A percentile compares a stretch with the other conserved stretches of the same genome.
phyloP scores from a whole-genome alignment of 768 basidiomycete genomes.

The Suillus fuscotomentosus region DNA sequence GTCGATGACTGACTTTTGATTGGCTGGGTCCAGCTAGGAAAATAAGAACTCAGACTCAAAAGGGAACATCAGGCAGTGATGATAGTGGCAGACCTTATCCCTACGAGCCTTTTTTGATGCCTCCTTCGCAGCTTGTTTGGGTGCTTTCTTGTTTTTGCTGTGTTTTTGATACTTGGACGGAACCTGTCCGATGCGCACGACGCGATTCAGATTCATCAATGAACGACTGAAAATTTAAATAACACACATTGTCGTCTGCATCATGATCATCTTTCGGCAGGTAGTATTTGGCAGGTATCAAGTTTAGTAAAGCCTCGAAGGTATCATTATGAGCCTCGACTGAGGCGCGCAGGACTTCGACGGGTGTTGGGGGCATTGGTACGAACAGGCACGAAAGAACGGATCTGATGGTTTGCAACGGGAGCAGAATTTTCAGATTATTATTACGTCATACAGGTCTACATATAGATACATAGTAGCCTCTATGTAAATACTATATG shows the following conservation, averaged over 20 bases:
- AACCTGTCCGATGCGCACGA: background rate
- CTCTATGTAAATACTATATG: background rate
- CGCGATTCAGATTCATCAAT: background rate
- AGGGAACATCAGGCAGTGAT: background rate
- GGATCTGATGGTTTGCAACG: background rate
- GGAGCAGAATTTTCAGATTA: background rate
- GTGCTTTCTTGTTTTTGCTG: constrained; percentile 80
- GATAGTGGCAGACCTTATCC: constrained; percentile 59
- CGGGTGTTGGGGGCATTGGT: constrained; percentile 47
- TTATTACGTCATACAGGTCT: background rate
- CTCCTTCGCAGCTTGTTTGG: constrained; percentile 87
- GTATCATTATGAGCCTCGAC: constrained; percentile 72
- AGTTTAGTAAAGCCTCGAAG: constrained; percentile 77
- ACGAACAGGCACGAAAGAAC: background rate
- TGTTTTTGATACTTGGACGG: constrained; percentile 72
- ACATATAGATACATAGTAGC: background rate
- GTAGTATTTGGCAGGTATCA: constrained; percentile 92
- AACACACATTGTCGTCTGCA: constrained; percentile 15
- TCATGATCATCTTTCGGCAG: constrained; percentile 33
- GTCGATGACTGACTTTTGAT: constrained; percentile 77
- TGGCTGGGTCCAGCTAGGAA: constrained; percentile 85
- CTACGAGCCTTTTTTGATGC: constrained; percentile 85
- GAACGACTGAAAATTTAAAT: background rate
- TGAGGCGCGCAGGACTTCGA: constrained; percentile 49
- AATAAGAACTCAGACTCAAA: background rate